These are phyloP conservation scores for Candida morakotiae DNA, from an alignment of 805 yeast species.

Conservation along the genomic window DNA sequence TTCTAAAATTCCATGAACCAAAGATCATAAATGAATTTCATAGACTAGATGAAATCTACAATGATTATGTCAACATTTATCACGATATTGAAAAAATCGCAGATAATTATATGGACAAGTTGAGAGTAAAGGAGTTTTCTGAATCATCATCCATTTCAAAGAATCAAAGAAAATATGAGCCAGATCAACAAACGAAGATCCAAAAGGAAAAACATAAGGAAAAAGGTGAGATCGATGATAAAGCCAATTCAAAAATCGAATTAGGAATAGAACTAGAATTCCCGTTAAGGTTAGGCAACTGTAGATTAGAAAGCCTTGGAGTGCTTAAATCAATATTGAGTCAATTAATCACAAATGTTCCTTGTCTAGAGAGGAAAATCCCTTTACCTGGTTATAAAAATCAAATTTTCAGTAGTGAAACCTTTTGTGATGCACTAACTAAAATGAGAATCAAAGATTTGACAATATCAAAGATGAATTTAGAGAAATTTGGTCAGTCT, in stretches of 20 bases:
- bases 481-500: conserved; percentile 39
- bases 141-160: conserved; percentile 7
- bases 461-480: conserved; percentile 30
- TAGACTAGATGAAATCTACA: conserved; percentile 18
- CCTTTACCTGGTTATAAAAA: conserved; percentile 38
- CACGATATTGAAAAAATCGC: conserved; percentile 25
- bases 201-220: too few species aligned
- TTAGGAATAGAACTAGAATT: too few species aligned
- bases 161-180: too few species aligned
- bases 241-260: neutral
- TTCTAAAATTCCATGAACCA: conserved; percentile 35
- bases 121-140: conserved; percentile 29
- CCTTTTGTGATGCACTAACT: conserved; percentile 24
- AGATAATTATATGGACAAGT: conserved; percentile 25
- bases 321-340: conserved; percentile 21
- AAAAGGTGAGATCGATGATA: conserved; percentile 2
- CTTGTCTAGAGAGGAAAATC: conserved; percentile 26
- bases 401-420: conserved; percentile 38
- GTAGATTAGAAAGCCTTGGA: conserved; percentile 12
- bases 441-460: conserved; percentile 26
- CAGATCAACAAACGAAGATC: too few species aligned
- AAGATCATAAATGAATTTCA: conserved; percentile 19
- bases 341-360: conserved; percentile 19
- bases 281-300: conserved; percentile 30
- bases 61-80: conserved; percentile 22